Base-by-base conservation (phyloP, 306 rosid genomes). In the Gynostemma pentaphyllum region DNA sequence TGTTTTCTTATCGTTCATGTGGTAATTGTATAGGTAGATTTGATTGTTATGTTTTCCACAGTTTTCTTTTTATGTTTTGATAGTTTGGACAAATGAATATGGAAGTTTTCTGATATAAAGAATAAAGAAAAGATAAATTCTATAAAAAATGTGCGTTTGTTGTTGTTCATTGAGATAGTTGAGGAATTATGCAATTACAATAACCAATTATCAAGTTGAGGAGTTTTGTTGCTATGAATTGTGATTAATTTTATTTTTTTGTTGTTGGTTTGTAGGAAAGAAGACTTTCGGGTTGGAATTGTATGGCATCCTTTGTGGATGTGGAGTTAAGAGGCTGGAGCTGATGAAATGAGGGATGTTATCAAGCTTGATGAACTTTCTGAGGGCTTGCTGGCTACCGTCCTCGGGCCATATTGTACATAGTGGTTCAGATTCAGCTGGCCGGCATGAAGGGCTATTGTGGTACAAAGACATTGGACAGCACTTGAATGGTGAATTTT, bases 271-370 rank as follows among this genome's bases (percentile, higher is more conserved):
- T 12, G 30, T 11, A 16, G 47, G 65, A 45, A 37, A 13, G 36
- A 32, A 21, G 32, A 37, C 42, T 61, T 45, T 65, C 65, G 67
- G 45, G 53, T 62, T 67, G 62, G 69, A 67, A 60, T 61, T 49
- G 32, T 45, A 51, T 63, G 68, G 65, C 87, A 87, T 83, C 84
- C 90, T 68, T 78, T 70, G 75, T 81, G 84, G 94, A 85, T 85
- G 89, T 78, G 74, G 83, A 80, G 75, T 76, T 70, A 56, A 65
- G 83, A 81, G 74, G 79, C 68, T 76, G 78, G 72, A 76, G 60
- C 65, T 68, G 90, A 86, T 83, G 97, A 90, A 83, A 87, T 90
- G 97, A 90, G 96, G 97, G 91, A 87, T 90, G 97, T 72, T 87
- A 87, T 87, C 95, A 76, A 81, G 67, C 78, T 87, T 85, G 82